Evolutionary conservation across 306 rosid species (phyloP).

Genomic region (Biancaea sappan): DNA sequence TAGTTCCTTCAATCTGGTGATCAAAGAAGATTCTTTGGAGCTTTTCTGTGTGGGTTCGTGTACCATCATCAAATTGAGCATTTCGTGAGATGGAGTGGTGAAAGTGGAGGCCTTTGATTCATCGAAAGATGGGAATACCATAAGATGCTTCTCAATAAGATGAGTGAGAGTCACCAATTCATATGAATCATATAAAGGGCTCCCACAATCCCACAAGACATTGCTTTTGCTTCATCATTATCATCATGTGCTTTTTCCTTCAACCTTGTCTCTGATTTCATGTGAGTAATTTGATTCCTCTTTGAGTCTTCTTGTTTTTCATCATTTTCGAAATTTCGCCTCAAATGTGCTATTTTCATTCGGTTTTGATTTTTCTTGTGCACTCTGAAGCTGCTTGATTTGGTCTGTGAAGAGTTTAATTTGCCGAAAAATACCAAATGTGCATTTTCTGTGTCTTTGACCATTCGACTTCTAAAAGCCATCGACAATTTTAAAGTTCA

Average conservation of each 20-base stretch:
- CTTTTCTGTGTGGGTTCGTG: too few species aligned
- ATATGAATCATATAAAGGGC: conserved; percentile 71
- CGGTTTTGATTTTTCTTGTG: background rate
- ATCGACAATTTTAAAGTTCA: background rate
- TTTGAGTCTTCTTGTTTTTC: conserved; percentile 6
- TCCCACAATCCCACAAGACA: conserved; percentile 77
- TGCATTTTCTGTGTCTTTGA: conserved; percentile 22
- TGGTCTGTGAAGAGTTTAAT: conserved; percentile 16
- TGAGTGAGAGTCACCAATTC: conserved; percentile 58
- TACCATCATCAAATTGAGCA: too few species aligned
- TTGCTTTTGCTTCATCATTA: conserved; percentile 15
- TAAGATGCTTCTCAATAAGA: conserved; percentile 59
- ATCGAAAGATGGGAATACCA: conserved; percentile 46
- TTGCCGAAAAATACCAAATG: conserved; percentile 4
- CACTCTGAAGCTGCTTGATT: background rate
- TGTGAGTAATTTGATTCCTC: background rate
- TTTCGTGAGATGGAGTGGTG: conserved; percentile 20
- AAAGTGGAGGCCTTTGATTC: conserved; percentile 44
- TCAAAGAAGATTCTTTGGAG: conserved; percentile 33
- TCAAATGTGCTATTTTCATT: conserved; percentile 13
- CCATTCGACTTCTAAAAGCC: conserved; percentile 13
- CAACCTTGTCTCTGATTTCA: conserved; percentile 13
- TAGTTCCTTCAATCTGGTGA: background rate
- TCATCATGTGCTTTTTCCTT: conserved; percentile 26
- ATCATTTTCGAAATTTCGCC: background rate